phyloP scores from a whole-genome alignment of 305 asterid genomes.

The Solanum hybrid region DNA sequence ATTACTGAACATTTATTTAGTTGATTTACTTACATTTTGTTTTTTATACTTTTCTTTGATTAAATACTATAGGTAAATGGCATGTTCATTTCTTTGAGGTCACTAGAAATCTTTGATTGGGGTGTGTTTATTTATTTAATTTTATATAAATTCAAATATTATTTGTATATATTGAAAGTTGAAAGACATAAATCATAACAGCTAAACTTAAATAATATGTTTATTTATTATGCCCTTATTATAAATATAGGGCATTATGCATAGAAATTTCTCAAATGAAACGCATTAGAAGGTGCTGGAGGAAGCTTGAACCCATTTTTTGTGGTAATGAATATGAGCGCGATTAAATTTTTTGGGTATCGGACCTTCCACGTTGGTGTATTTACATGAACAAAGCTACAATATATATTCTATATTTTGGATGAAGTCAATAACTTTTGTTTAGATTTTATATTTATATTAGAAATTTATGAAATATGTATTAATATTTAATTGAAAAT shows the following conservation, averaged over 20 bases:
- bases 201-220: too few species aligned
- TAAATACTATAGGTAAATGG: neutral
- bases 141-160: too few species aligned
- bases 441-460: neutral
- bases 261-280: neutral
- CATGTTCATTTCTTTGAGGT: neutral
- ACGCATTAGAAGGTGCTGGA: neutral
- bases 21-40: neutral
- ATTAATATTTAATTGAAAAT: neutral
- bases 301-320: neutral
- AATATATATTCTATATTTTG: neutral
- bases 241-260: neutral
- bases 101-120: too few species aligned
- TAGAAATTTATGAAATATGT: neutral
- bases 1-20: neutral
- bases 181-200: too few species aligned
- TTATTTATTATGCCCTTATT: neutral
- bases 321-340: neutral
- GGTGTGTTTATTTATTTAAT: neutral
- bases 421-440: neutral
- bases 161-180: accelerated
- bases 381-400: neutral
- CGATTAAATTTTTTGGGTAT: neutral
- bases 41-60: neutral
- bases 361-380: neutral